Evolutionary conservation across 129 eudicot species (phyloP).

Genomic region (Tagetes patula): DNA sequence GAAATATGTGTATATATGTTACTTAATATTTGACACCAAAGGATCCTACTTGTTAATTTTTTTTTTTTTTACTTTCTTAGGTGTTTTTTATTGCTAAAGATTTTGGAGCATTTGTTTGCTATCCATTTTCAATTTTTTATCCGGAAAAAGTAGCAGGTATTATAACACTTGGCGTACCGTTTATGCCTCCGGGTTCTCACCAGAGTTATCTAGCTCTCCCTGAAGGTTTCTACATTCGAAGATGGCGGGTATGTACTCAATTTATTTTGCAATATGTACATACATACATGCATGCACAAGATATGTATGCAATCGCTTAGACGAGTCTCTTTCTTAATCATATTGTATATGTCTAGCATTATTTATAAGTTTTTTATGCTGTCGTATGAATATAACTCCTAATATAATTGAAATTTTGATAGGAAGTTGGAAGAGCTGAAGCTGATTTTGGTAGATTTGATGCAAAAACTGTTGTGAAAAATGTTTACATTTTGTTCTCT

Average conservation of each 20-base stretch:
- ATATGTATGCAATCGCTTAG: not conserved
- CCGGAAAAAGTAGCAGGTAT: constrained; percentile 35
- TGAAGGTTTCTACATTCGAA: constrained; percentile 46
- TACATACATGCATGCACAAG: no score
- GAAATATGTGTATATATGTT: no score
- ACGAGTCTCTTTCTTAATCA: no score
- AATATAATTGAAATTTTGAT: not conserved
- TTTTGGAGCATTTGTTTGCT: constrained; percentile 37
- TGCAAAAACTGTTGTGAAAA: constrained; percentile 47
- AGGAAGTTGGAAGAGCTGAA: constrained; percentile 22
- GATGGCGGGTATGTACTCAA: constrained; percentile 42
- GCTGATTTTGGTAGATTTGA: constrained; percentile 51
- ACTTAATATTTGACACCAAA: no score
- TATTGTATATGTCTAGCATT: no score
- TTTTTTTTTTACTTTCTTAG: not conserved
- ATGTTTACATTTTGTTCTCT: constrained; percentile 45
- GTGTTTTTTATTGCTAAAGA: constrained; percentile 42
- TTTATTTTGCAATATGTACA: not conserved
- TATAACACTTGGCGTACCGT: constrained; percentile 46
- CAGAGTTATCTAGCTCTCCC: constrained; percentile 15
- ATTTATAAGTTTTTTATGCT: not conserved
- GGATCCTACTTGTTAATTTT: no score
- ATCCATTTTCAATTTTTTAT: constrained; percentile 24
- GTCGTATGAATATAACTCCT: not conserved
- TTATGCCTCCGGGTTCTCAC: constrained; percentile 17